These are phyloP conservation scores for Pseudisothecium myosuroides DNA, from an alignment of 225 moss, liverwort and hornwort genomes.

Conservation along the genomic window DNA sequence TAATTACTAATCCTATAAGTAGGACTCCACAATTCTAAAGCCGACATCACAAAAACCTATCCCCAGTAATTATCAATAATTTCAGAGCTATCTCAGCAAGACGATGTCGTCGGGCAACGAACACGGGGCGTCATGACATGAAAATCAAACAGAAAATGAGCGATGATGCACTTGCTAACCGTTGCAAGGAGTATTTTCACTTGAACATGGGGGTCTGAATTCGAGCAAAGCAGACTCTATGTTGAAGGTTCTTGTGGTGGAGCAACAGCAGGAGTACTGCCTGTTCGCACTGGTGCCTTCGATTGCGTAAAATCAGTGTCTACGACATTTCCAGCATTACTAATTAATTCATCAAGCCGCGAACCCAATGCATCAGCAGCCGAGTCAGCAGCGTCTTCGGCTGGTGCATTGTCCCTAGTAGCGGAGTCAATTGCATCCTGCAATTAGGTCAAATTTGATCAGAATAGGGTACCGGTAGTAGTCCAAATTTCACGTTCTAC, in stretches of 20 bases:
- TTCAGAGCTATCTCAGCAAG: neutral
- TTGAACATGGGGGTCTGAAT: neutral
- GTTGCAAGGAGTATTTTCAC: neutral
- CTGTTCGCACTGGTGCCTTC: neutral
- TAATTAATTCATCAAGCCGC: neutral
- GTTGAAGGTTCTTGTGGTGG: slow-evolving; percentile 1
- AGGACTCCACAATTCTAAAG: neutral
- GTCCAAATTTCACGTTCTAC: neutral
- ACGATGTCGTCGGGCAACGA: neutral
- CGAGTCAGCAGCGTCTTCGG: neutral
- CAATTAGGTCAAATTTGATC: neutral
- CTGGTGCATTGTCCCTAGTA: slow-evolving; percentile 7
- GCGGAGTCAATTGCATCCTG: slow-evolving; percentile 32
- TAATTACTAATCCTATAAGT: neutral
- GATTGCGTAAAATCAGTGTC: neutral
- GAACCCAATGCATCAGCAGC: neutral
- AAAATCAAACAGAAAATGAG: neutral
- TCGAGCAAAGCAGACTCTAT: neutral
- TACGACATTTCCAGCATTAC: neutral
- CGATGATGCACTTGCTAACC: slow-evolving; percentile 5
- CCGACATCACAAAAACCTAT: neutral
- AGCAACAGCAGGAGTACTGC: neutral
- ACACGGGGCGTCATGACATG: neutral
- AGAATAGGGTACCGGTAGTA: neutral
- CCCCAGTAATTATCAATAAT: too few species aligned